Evolutionary conservation across 768 basidiomycete genomes (phyloP).

Genomic region (Boletus rufocinnamomeus): DNA sequence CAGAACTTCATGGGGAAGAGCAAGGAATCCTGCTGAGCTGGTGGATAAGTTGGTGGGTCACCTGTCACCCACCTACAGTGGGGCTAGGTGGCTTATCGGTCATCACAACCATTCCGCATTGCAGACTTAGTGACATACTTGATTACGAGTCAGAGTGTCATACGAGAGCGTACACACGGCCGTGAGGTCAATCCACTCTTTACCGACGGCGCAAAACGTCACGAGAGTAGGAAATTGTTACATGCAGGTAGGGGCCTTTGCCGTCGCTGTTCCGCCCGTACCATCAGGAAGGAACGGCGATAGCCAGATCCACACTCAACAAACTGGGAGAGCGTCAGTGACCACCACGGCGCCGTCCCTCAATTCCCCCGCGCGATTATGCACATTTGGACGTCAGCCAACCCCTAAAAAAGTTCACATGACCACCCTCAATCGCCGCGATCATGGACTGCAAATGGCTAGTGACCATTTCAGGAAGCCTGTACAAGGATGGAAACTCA

Average conservation of each 20-base stretch:
- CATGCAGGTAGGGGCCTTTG: not conserved
- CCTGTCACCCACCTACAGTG: too few species aligned
- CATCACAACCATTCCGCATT: constrained; percentile 2
- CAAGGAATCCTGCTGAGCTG: not conserved
- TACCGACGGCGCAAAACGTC: constrained; percentile 11
- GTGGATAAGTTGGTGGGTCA: not conserved
- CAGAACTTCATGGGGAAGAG: constrained; percentile 2
- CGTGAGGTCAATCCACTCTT: constrained; percentile 7
- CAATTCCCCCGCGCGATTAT: not conserved
- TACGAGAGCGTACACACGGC: not conserved
- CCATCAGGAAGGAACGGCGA: not conserved
- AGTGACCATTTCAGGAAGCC: not conserved
- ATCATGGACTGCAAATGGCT: not conserved
- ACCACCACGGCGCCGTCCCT: not conserved
- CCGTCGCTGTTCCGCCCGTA: constrained; percentile 5
- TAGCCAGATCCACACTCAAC: not conserved
- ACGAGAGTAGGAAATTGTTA: not conserved
- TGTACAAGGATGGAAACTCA: not conserved
- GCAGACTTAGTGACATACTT: constrained; percentile 1
- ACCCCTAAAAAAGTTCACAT: not conserved
- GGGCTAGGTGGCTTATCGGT: not conserved
- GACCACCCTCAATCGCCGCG: not conserved
- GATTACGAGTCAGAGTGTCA: constrained; percentile 3
- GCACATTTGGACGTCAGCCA: not conserved
- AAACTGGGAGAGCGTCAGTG: not conserved